These are phyloP conservation scores for Biscogniauxia mediterranea DNA, from an alignment of 2,329 filamentous ascomycete species.

Conservation along the genomic window DNA sequence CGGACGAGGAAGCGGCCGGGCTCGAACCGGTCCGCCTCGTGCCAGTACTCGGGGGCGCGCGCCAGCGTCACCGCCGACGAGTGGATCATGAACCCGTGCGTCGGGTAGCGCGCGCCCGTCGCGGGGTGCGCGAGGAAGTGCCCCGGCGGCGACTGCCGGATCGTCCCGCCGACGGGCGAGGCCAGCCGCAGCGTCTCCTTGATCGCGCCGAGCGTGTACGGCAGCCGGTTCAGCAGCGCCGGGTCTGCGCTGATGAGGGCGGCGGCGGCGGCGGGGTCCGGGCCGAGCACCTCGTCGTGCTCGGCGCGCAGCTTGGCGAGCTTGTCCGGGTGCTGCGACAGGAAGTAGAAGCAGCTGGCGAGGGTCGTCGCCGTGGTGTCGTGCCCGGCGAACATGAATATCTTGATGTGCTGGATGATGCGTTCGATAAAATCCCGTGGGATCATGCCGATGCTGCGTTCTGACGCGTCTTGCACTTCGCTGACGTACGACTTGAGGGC, in stretches of 20 bases:
- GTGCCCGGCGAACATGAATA: slow-evolving; percentile 35
- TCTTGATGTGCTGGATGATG: slow-evolving; percentile 28
- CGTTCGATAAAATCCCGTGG: slow-evolving; percentile 21
- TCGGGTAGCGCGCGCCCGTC: slow-evolving; percentile 42
- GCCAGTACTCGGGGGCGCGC: slow-evolving; percentile 37
- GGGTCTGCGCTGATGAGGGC: slow-evolving; percentile 41
- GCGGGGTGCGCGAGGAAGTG: slow-evolving; percentile 41
- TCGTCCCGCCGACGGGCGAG: slow-evolving; percentile 43
- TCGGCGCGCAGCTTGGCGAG: slow-evolving; percentile 28
- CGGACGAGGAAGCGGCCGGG: slow-evolving; percentile 42
- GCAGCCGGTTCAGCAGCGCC: slow-evolving; percentile 47
- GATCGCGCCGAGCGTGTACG: slow-evolving; percentile 51
- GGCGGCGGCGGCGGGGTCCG: slow-evolving; percentile 36
- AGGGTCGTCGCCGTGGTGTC: slow-evolving; percentile 33
- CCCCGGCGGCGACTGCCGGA: slow-evolving; percentile 35
- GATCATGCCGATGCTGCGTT: slow-evolving; percentile 11
- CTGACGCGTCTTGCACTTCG: slow-evolving; percentile 12
- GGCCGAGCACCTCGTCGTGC: slow-evolving; percentile 44
- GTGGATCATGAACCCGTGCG: slow-evolving; percentile 34
- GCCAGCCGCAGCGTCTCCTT: slow-evolving; percentile 54
- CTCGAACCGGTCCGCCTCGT: slow-evolving; percentile 37
- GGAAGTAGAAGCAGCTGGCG: slow-evolving; percentile 24
- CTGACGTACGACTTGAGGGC: slow-evolving; percentile 26
- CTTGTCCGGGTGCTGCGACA: slow-evolving; percentile 23
- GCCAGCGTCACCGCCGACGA: slow-evolving; percentile 27